Percentiles rank a stretch among this genome's conserved stretches.
These are phyloP conservation scores for Thuidium tamariscinum DNA, from an alignment of 225 moss, liverwort and hornwort species.

Conservation along the genomic window DNA sequence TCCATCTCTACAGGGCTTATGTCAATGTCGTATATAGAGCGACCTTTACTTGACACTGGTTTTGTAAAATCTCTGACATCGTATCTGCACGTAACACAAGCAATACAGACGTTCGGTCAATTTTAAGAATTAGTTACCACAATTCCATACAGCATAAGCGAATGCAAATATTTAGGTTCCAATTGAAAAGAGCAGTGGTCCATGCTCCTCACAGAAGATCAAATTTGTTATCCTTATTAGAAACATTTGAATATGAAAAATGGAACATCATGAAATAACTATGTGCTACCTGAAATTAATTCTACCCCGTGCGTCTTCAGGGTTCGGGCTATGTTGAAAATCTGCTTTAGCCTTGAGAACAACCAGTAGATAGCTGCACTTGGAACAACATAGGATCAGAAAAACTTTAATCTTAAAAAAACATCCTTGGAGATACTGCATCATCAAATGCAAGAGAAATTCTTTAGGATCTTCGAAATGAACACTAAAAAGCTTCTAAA, in stretches of 20 bases:
- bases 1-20: constrained; percentile 81
- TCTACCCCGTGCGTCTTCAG: constrained; percentile 39
- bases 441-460: neutral
- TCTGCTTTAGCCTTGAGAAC: constrained; percentile 87
- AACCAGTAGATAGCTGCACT: constrained; percentile 82
- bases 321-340: constrained; percentile 58
- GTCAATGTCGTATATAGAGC: constrained; percentile 69
- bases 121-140: neutral
- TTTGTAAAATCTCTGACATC: constrained; percentile 90
- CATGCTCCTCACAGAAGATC: neutral
- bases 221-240: neutral
- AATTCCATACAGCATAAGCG: neutral
- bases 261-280: neutral
- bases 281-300: constrained; percentile 47
- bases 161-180: neutral
- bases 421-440: neutral
- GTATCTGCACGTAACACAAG: constrained; percentile 37
- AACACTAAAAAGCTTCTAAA: neutral
- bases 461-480: neutral
- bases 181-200: neutral
- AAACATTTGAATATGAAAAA: neutral
- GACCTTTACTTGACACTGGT: constrained; percentile 95
- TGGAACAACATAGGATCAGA: constrained; percentile 2
- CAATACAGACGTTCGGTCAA: neutral
- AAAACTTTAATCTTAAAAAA: neutral